phyloP scores from a whole-genome alignment of 768 basidiomycete species.

The Trametes gibbosa region DNA sequence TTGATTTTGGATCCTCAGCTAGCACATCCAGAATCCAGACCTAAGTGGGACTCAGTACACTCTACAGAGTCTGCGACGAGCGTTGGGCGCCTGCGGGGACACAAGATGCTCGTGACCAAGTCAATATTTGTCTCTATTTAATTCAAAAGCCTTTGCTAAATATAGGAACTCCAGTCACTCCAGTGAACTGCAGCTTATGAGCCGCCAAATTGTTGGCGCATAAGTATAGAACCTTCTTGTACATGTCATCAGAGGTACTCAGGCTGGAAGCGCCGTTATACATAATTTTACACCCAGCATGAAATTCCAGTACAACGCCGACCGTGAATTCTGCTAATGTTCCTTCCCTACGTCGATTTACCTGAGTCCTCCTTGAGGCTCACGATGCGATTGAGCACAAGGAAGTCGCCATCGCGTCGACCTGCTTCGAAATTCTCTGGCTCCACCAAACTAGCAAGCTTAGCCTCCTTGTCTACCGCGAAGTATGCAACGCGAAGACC shows the following conservation, averaged over 20 bases:
- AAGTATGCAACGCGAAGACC: conserved; percentile 96
- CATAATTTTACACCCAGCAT: too few species aligned
- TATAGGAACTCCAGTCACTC: neutral
- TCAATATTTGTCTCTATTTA: neutral
- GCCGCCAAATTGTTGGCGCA: too few species aligned
- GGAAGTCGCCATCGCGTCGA: conserved; percentile 65
- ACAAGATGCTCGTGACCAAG: neutral
- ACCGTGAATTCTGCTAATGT: too few species aligned
- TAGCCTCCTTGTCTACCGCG: conserved; percentile 84
- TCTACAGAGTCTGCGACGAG: neutral
- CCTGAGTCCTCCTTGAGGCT: conserved; percentile 93
- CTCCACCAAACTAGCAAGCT: conserved; percentile 62
- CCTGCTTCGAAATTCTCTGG: conserved; percentile 40
- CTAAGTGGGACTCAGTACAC: neutral
- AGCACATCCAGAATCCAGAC: neutral
- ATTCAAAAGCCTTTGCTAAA: neutral
- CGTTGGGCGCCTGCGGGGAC: neutral
- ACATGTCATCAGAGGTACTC: too few species aligned
- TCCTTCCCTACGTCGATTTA: conserved; percentile 39
- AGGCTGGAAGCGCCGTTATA: too few species aligned
- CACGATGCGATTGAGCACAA: conserved; percentile 90
- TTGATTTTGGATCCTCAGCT: neutral
- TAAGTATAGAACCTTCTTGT: too few species aligned
- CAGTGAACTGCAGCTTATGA: too few species aligned
- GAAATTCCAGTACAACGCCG: too few species aligned